Evolutionary conservation across 2,329 filamentous ascomycete species (phyloP), one percentile per base, ranked within the genome.

Genomic region (Sporothrix inflata): DNA sequence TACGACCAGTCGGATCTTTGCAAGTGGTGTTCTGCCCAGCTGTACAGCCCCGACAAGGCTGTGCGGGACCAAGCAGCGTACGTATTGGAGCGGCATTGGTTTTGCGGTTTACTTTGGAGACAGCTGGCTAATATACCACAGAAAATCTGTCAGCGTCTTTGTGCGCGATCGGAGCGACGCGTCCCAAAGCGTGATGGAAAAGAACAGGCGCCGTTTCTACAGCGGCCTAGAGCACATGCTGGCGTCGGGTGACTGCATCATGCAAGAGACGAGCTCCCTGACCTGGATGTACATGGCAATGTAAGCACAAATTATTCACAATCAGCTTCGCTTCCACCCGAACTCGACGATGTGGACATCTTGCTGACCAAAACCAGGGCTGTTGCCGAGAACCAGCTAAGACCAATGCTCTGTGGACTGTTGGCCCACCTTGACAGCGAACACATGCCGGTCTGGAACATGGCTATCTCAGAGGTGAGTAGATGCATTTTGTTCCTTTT

Each of bases 21-120:
- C 70, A 60, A 65, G 38, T 76, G 74, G 74, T 73, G 70, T 47
- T 63, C 61, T 1, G 9, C 60, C 4, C 73, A 71, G 40, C 72
- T 76, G 3, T 70, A 66, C 49, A 73, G 72, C 57, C 40, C 61
- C 2, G 74, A 75, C 61, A 65, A 53, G 30, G 74, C 73, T 1
- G 75, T 76, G 42, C 75, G 75, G 1, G 42, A 67, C 3, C 72
- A 76, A 42, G 75, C 75, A 24, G 61, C 70, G 74, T 75, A 38
- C 3, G 74, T 74, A 3, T 1, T 4, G 1, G 11, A 9, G 9
- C 4, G 47, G 47, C 19, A 49, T 19, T 4, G 7, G 4, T n/a
- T 47, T 47, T 4, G 5, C 38, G 11, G 1, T 7, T 45, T 27
- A 9, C 3, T 16, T 42, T 1, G 21, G 19, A 27, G 21, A 45